phyloP scores from a whole-genome alignment of 257 asterid genomes.

The Cynanchum wilfordii region DNA sequence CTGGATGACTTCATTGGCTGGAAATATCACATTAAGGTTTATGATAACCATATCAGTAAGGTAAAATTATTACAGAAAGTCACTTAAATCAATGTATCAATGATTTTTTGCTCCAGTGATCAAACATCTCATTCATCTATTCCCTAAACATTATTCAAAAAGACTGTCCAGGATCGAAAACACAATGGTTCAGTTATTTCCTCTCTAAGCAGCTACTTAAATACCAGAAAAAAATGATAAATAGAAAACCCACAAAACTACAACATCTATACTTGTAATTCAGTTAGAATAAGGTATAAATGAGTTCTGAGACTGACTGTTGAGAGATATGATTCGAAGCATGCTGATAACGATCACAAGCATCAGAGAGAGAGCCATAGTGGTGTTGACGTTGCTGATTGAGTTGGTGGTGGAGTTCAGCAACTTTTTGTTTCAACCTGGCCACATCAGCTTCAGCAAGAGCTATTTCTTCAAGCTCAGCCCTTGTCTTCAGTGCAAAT shows the following conservation, averaged over 20 bases:
- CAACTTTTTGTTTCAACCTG: conserved; percentile 92
- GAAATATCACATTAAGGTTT: background rate
- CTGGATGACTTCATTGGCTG: background rate
- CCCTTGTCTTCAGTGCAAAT: conserved; percentile 63
- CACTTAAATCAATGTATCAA: background rate
- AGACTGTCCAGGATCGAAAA: background rate
- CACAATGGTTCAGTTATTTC: background rate
- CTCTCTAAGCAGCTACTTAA: background rate
- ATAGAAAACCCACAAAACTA: background rate
- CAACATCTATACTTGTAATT: background rate
- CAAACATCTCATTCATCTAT: background rate
- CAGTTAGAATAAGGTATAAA: background rate
- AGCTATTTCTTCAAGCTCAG: conserved; percentile 97
- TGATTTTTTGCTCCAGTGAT: background rate
- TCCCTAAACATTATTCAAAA: background rate
- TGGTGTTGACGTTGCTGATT: conserved; percentile 95
- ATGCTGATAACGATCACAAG: conserved; percentile 54
- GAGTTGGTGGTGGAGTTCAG: conserved; percentile 91
- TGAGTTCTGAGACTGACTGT: conserved; percentile 43
- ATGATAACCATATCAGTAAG: background rate
- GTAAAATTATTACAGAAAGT: background rate
- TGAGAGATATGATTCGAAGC: conserved; percentile 49
- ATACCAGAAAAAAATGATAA: background rate
- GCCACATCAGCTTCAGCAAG: conserved; percentile 99
- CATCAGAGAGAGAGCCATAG: conserved; percentile 71